These are phyloP conservation scores for Phyllosticta citriasiana DNA, from an alignment of 2,329 filamentous ascomycete genomes.

Conservation along the genomic window DNA sequence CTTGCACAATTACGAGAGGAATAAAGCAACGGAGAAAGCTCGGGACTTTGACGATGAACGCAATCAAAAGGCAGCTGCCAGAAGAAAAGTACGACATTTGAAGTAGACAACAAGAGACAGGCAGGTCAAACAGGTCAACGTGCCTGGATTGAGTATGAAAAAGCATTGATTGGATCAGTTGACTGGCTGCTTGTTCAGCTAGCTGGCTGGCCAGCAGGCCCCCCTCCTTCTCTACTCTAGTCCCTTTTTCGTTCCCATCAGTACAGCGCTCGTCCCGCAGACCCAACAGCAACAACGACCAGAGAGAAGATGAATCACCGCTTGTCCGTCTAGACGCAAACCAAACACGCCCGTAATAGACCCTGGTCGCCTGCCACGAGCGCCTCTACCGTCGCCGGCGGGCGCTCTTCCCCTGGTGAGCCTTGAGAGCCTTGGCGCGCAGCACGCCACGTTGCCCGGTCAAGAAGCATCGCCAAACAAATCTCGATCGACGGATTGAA, in stretches of 20 bases:
- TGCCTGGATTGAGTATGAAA: neutral
- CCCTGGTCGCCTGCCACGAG: no score
- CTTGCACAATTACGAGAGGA: no score
- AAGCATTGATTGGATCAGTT: neutral
- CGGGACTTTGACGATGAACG: no score
- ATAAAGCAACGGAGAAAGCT: neutral
- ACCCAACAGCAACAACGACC: neutral
- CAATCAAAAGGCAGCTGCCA: neutral
- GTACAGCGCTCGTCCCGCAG: neutral
- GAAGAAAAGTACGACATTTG: neutral
- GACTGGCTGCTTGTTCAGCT: neutral
- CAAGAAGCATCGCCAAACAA: neutral
- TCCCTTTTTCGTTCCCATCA: no score
- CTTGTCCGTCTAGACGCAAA: neutral
- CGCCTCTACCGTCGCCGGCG: no score
- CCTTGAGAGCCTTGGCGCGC: no score
- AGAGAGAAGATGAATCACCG: neutral
- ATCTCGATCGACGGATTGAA: neutral
- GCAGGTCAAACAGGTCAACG: neutral
- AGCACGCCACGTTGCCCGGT: no score
- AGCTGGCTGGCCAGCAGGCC: neutral
- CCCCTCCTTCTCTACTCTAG: neutral
- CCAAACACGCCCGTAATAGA: neutral
- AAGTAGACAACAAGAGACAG: neutral
- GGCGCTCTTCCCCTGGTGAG: no score